Evolutionary conservation across 2,329 filamentous ascomycete species (phyloP).

Genomic region (Capronia epimyces): DNA sequence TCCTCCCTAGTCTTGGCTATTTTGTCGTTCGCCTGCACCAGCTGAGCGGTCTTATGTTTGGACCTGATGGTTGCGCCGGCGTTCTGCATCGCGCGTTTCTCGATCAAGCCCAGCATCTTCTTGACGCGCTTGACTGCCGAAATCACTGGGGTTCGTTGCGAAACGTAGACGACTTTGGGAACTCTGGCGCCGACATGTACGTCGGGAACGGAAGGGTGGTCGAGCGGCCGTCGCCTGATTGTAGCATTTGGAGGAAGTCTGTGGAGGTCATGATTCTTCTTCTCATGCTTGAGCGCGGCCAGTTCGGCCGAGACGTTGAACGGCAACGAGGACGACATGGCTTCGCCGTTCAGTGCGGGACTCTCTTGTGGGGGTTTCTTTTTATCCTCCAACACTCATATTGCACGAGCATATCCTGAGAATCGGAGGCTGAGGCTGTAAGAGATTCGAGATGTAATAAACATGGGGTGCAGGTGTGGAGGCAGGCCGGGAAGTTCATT

Average conservation of each 20-base stretch:
- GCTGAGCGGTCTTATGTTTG: slow-evolving; percentile 29
- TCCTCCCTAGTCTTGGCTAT: slow-evolving; percentile 40
- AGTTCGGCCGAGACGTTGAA: slow-evolving; percentile 22
- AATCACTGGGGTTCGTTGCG: slow-evolving; percentile 52
- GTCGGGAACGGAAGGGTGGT: slow-evolving; percentile 51
- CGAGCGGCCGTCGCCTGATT: slow-evolving; percentile 53
- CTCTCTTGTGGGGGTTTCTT: no score
- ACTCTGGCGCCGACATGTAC: slow-evolving; percentile 46
- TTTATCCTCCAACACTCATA: no score
- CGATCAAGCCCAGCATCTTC: slow-evolving; percentile 49
- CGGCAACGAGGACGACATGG: slow-evolving; percentile 1
- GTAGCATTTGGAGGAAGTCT: slow-evolving; percentile 36
- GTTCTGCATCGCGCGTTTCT: slow-evolving; percentile 43
- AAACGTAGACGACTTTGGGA: slow-evolving; percentile 55
- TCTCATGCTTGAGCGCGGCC: slow-evolving; percentile 21
- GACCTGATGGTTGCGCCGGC: slow-evolving; percentile 5
- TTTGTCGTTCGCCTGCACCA: slow-evolving; percentile 34
- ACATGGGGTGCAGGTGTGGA: no score
- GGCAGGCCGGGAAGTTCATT: no score
- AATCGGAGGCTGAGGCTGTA: no score
- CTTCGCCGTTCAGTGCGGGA: no score
- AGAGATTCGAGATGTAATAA: no score
- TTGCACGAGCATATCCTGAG: no score
- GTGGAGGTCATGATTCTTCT: slow-evolving; percentile 23
- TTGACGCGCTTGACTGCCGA: slow-evolving; percentile 56